Conservation (phyloP, 768 basidiomycete species). For the Lactifluus piperatus region DNA sequence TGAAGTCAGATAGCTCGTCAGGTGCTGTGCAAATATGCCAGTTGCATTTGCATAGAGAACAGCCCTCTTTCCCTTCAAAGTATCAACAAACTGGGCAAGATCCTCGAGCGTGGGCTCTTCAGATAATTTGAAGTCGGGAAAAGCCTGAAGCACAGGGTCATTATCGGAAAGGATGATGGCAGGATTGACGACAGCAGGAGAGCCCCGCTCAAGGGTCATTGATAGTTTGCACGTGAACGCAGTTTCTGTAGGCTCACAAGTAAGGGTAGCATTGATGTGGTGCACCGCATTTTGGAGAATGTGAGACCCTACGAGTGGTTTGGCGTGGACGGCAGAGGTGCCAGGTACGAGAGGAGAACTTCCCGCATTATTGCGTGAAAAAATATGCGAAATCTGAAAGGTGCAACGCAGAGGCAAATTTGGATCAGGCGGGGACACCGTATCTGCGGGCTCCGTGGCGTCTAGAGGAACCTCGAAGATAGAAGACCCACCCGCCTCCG, state of each 20-base stretch:
- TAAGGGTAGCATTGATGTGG: constrained; percentile 44
- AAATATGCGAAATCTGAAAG: constrained; percentile 50
- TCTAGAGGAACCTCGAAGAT: constrained; percentile 15
- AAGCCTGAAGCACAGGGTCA: constrained; percentile 40
- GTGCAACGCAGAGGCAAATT: constrained; percentile 42
- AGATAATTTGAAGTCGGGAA: constrained; percentile 41
- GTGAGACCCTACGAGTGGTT: constrained; percentile 39
- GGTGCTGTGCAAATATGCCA: constrained; percentile 84
- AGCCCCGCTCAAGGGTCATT: constrained; percentile 54
- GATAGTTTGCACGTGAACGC: constrained; percentile 51
- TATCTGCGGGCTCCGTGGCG: constrained; percentile 10
- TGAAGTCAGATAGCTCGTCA: constrained; percentile 85
- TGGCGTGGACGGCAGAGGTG: constrained; percentile 25
- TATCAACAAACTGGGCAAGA: constrained; percentile 70
- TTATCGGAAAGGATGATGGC: constrained; percentile 34
- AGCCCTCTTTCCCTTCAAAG: constrained; percentile 74
- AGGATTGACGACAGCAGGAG: constrained; percentile 35
- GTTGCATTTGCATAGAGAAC: constrained; percentile 79
- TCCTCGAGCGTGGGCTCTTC: constrained; percentile 76
- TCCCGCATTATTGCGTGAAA: constrained; percentile 21
- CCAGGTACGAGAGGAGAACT: neutral
- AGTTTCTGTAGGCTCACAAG: constrained; percentile 35
- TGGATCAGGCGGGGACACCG: constrained; percentile 17
- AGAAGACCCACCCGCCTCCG: neutral
- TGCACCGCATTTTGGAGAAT: constrained; percentile 53